Base-by-base conservation (phyloP, 306 rosid genomes). In the Vigna radiata region DNA sequence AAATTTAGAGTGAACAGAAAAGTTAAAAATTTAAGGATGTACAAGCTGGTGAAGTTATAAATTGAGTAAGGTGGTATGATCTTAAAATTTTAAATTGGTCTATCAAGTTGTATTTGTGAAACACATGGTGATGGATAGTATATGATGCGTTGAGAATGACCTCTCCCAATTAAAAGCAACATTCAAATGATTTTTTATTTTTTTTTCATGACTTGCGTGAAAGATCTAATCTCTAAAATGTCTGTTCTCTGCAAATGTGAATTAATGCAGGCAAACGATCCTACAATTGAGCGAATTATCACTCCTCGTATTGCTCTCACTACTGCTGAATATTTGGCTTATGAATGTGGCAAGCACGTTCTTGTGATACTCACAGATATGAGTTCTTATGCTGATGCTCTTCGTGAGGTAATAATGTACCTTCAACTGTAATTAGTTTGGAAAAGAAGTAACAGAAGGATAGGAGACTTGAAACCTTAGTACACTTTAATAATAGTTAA, bases 381-480 rank as follows among this genome's bases (percentile, higher is more conserved):
- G 99, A 96, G 99, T 89, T 96, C 99, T 73, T 96, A 96, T 83
- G 99, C 99, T 6, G 99, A 96, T 85, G 98, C 99, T 76, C 99
- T 96, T 82, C 99, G 99, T 86, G 99, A 96, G 99, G 99, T 96
- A 89, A 85, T 96, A 89, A 85, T 14, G 66, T 65, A 56, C 44
- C 47, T 61, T 55, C 52, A 18, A 21, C 71, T 66, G 60, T 59
- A 52, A 60, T 50, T 70, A 72, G n/a, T 17, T 68, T 50, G 48
- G 49, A 41, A 50, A 68, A 59, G 39, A 41, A 36, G 50, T 52
- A 41, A 53, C 49, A 25, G 46, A 60, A 43, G 36, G 50, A 73
- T 68, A 68, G 54, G 59, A 43, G 46, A 31, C 23, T 33, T 61
- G 67, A 61, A 29, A 6, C 43, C 18, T 60, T 60, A 29, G 31